Conservation (phyloP, 345 rosid genomes). For the Linum lewisii region DNA sequence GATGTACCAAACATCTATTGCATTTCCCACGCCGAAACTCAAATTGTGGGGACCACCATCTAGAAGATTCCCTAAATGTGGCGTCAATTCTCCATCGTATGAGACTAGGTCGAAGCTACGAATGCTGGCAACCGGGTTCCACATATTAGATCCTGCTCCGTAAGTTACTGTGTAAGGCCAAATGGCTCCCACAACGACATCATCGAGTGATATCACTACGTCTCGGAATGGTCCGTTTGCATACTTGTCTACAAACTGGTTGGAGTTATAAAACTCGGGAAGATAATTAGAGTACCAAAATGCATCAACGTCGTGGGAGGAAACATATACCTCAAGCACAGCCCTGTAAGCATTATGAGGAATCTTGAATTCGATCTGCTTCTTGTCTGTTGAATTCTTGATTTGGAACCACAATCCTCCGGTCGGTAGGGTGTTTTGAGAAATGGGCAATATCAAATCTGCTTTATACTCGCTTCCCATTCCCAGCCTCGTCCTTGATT, state of each 20-base stretch:
- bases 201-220: conserved; percentile 68
- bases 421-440: conserved; percentile 33
- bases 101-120: conserved; percentile 77
- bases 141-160: conserved; percentile 74
- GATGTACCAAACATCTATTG: conserved; percentile 71
- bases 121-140: conserved; percentile 70
- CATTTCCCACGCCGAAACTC: conserved; percentile 59
- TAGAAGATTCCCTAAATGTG: conserved; percentile 46
- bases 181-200: conserved; percentile 40
- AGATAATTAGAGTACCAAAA: conserved; percentile 71
- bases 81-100: conserved; percentile 75
- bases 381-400: conserved; percentile 31
- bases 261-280: conserved; percentile 49
- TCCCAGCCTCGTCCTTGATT: conserved; percentile 9
- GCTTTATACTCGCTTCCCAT: conserved; percentile 17
- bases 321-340: conserved; percentile 77
- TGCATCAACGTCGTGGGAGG: conserved; percentile 85
- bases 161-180: conserved; percentile 87
- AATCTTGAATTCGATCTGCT: conserved; percentile 37
- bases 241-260: conserved; percentile 30
- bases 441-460: conserved; percentile 68
- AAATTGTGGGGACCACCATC: conserved; percentile 55
- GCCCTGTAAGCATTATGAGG: conserved; percentile 84
- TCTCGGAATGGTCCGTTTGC: conserved; percentile 95
- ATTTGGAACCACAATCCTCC: conserved; percentile 82